Evolutionary conservation across 2,329 filamentous ascomycete species (phyloP), one percentile per base, ranked within the genome.

Genomic region (Metarhizium sp.): DNA sequence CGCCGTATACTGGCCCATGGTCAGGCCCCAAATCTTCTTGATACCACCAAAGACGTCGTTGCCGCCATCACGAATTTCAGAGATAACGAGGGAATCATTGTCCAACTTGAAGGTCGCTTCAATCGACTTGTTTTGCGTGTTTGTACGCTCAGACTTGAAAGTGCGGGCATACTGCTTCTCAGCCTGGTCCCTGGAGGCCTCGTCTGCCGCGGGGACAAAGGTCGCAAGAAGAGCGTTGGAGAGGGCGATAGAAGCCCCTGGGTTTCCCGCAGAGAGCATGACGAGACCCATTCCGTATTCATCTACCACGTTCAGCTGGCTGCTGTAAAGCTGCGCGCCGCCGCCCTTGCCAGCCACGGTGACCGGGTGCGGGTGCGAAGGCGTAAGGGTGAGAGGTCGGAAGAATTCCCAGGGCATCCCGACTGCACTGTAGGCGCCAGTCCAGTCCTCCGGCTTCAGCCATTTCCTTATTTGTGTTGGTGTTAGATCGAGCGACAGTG

Each of bases 371-470:
- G 66, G 63, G 45, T 71, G 59, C 0, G 60, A 38, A 0, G 64
- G 61, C 0, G 63, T 64, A 0, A 72, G 50, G 29, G 63, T 58
- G 0, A 61, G 16, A 0, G 64, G 60, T 1, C 66, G 68, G 1
- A 66, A 61, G 14, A 72, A 71, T 49, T 73, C 70, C 71, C 70
- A 72, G 0, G 71, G 69, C 60, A 67, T 64, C 3, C 71, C 71
- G 2, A 69, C 69, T 25, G 70, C 62, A 13, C 61, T 63, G 30
- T 62, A 59, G 0, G 60, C 65, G 2, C 69, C 68, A 1, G 65
- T 65, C 34, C 67, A 64, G 0, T 68, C 61, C 1, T 50, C 52
- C 0, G 71, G 71, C 32, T 73, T 72, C 6, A 73, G 62, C 71
- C 71, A 73, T 25, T 60, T 61, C 25, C 63, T 56, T 8, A 63